Percentiles rank a stretch among this genome's conserved stretches.
Conservation (phyloP, 805 yeast genomes). For the Kluyveromyces siamensis region DNA sequence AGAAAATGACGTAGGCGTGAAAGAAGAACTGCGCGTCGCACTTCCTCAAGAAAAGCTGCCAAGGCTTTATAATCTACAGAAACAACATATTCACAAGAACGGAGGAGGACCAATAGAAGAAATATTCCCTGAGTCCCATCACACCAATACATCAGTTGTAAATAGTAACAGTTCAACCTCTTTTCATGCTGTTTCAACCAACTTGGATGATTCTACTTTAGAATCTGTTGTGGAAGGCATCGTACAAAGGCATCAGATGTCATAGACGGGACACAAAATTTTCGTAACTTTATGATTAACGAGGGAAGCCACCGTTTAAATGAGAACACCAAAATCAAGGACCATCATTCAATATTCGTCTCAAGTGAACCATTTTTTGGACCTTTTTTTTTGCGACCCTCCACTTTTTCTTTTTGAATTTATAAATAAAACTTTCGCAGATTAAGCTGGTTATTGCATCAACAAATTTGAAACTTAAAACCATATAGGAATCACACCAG, state of each 20-base stretch:
- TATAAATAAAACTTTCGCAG: too few relatives aligned
- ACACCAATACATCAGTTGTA: background rate
- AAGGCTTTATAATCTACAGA: background rate
- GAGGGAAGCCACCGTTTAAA: background rate
- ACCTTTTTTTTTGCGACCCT: too few relatives aligned
- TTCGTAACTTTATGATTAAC: background rate
- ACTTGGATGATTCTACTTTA: background rate
- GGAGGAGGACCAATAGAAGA: background rate
- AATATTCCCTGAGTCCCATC: background rate
- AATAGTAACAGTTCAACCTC: background rate
- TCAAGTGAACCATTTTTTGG: too few relatives aligned
- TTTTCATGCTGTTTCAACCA: background rate
- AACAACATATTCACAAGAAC: background rate
- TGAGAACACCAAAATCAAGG: background rate
- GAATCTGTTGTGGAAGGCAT: background rate
- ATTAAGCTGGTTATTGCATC: too few relatives aligned
- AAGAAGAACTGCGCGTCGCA: background rate
- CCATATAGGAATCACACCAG: too few relatives aligned
- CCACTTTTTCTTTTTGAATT: too few relatives aligned
- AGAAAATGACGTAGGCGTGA: background rate
- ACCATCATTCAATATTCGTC: background rate
- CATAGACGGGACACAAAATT: conserved; percentile 1
- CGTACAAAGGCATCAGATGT: conserved; percentile 3
- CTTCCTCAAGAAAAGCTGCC: background rate
- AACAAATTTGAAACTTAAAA: too few relatives aligned